Evolutionary conservation across 495 filamentous ascomycete genomes (phyloP), one percentile per base, ranked within the genome.

Genomic region (Hypoxylon lenormandii): DNA sequence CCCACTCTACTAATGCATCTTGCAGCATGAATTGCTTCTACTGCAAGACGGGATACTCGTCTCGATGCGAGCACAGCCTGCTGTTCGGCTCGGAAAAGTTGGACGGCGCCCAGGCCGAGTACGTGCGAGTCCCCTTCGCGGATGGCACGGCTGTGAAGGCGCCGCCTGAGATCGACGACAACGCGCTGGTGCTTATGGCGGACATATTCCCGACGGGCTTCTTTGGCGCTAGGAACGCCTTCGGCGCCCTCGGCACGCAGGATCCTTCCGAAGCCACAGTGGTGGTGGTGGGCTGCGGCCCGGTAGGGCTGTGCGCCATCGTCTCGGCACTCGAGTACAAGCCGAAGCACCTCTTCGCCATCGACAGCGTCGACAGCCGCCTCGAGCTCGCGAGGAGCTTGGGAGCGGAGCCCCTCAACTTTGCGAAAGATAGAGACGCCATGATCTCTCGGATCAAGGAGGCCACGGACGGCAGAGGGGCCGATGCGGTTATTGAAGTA

Each of bases 31-130:
- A 88, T 38, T 97, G 94, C 80, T 97, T 94, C 83, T 97, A 97
- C 83, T 98, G 94, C 84, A 86, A 82, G 45, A 85, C 89, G 63
- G 90, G 90, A 15, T 91, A 85, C 78, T 92, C 93, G 10, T 93
- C 92, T 8, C 89, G 94, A 52, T 98, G 95, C 77, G 82, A 83
- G n/a, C 86, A 91, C 64, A 84, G 81, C 19, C 76, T 84, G 16
- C 84, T 98, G 1, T 96, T 96, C 69, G 94, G 94, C 40, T 90
- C 84, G 43, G 79, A 85, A 13, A 76, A 77, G 4, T 81, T 97
- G 26, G 93, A 97, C 74, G 95, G 95, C 61, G 92, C 85, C 4
- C 94, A 98, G 78, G 94, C 95, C 26, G 90, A 97, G 81, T 97
- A 90, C 78, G 90, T 96, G 47, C 88, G 94, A 12, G 85, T 96